Percentiles rank a stretch among this genome's conserved stretches.
These are phyloP conservation scores for Karstenula rhodostoma DNA, from an alignment of 2,329 filamentous ascomycete species.

Conservation along the genomic window DNA sequence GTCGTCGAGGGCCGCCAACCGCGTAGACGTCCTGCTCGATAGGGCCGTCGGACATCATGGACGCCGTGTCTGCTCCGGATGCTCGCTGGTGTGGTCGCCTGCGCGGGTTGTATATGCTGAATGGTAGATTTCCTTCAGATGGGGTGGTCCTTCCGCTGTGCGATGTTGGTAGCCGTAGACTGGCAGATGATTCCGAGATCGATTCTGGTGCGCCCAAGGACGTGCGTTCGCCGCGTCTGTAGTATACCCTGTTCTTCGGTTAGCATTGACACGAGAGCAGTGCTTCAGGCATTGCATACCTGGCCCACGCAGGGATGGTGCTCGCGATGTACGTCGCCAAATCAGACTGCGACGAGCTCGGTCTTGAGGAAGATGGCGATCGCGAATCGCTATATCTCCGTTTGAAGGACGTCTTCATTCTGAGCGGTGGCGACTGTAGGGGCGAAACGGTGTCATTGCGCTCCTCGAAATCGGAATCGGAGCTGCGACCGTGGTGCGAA, in stretches of 20 bases:
- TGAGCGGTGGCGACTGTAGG: conserved; percentile 48
- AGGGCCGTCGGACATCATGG: conserved; percentile 37
- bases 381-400: conserved; percentile 43
- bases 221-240: conserved; percentile 46
- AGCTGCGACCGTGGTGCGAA: conserved; percentile 42
- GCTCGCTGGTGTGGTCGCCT: conserved; percentile 46
- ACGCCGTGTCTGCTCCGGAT: conserved; percentile 41
- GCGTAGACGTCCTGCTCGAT: conserved; percentile 42
- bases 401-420: conserved; percentile 49
- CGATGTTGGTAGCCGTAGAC: conserved; percentile 42
- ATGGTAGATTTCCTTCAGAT: conserved; percentile 48
- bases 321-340: conserved; percentile 44
- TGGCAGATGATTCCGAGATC: conserved; percentile 39
- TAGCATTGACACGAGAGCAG: conserved; percentile 14
- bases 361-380: conserved; percentile 43
- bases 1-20: conserved; percentile 36
- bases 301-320: conserved; percentile 50
- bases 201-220: conserved; percentile 46
- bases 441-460: conserved; percentile 51
- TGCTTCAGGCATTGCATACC: conserved; percentile 26
- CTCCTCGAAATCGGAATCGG: conserved; percentile 29
- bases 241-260: conserved; percentile 42
- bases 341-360: conserved; percentile 47
- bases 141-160: conserved; percentile 50
- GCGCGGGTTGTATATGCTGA: conserved; percentile 49